Evolutionary conservation across 1,284 basidiomycete species (phyloP).

Genomic region (Austroboletus olivaceoglutinosus): DNA sequence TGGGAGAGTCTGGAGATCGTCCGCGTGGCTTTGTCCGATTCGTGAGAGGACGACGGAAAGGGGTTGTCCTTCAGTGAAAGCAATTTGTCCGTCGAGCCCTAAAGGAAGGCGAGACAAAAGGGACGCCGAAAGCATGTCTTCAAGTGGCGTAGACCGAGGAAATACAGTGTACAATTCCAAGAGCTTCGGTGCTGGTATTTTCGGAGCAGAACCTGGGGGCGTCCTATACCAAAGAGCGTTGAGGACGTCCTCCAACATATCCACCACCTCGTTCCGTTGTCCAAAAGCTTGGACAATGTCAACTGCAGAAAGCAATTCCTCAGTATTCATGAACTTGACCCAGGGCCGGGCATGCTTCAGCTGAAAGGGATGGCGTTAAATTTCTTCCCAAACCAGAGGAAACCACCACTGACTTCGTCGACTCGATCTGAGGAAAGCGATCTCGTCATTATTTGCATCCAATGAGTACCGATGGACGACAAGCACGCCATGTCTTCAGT

Average conservation of each 20-base stretch:
- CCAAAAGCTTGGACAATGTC: constrained; percentile 23
- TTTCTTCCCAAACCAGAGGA: neutral
- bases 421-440: constrained; percentile 13
- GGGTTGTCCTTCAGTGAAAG: constrained; percentile 11
- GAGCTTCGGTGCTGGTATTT: constrained; percentile 33
- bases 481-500: constrained; percentile 30
- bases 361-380: constrained; percentile 25
- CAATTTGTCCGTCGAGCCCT: constrained; percentile 38
- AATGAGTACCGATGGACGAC: constrained; percentile 31
- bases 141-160: constrained; percentile 38
- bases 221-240: constrained; percentile 10
- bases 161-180: constrained; percentile 37
- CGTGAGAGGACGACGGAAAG: constrained; percentile 25
- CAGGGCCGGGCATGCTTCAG: constrained; percentile 39
- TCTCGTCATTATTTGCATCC: constrained; percentile 24
- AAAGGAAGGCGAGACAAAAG: constrained; percentile 43
- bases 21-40: constrained; percentile 20
- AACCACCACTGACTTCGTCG: constrained; percentile 15
- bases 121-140: constrained; percentile 47
- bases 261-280: constrained; percentile 28
- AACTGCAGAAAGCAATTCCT: constrained; percentile 40
- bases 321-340: constrained; percentile 45
- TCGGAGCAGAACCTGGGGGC: constrained; percentile 17
- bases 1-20: constrained; percentile 23
- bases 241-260: constrained; percentile 35